Evolutionary conservation across 352 stramenopile genomes (phyloP).

Genomic region (Halophytophthora polymorphica): DNA sequence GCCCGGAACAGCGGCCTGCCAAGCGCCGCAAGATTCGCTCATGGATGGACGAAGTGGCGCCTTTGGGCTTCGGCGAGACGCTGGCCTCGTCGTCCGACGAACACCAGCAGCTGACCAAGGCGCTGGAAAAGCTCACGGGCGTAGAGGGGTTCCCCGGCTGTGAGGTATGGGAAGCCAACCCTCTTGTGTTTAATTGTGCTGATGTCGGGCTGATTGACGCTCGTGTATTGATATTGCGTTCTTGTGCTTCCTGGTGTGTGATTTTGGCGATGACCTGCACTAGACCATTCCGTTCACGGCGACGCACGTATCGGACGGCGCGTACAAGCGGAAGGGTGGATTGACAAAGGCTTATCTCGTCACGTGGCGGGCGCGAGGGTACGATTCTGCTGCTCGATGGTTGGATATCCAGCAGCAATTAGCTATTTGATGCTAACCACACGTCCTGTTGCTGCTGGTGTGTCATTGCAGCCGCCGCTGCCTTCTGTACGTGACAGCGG

Average conservation of each 20-base stretch:
- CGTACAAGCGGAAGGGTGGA: conserved; percentile 66
- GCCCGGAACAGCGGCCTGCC: conserved; percentile 44
- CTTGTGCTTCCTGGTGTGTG: conserved; percentile 6
- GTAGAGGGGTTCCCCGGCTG: conserved; percentile 79
- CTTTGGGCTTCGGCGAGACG: conserved; percentile 58
- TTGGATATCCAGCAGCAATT: not conserved
- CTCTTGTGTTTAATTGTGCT: not conserved
- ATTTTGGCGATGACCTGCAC: conserved; percentile 2
- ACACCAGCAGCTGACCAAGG: conserved; percentile 45
- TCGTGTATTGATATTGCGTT: conserved; percentile 5
- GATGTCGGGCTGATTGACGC: not conserved
- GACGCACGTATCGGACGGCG: conserved; percentile 71
- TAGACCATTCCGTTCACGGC: conserved; percentile 84
- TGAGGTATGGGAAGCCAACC: conserved; percentile 39
- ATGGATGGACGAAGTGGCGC: conserved; percentile 78
- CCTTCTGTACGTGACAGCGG: conserved; percentile 66
- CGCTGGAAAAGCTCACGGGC: conserved; percentile 67
- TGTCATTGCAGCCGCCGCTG: conserved; percentile 54
- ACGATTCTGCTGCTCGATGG: conserved; percentile 3
- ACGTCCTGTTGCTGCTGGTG: conserved; percentile 2
- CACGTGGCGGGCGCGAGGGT: conserved; percentile 82
- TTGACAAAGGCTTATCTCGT: conserved; percentile 83
- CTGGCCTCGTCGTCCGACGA: conserved; percentile 62
- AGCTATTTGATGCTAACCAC: conserved; percentile 3
- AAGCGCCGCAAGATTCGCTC: conserved; percentile 87